Evolutionary conservation across 768 basidiomycete species (phyloP).

Genomic region (Sarcodon aspratus): DNA sequence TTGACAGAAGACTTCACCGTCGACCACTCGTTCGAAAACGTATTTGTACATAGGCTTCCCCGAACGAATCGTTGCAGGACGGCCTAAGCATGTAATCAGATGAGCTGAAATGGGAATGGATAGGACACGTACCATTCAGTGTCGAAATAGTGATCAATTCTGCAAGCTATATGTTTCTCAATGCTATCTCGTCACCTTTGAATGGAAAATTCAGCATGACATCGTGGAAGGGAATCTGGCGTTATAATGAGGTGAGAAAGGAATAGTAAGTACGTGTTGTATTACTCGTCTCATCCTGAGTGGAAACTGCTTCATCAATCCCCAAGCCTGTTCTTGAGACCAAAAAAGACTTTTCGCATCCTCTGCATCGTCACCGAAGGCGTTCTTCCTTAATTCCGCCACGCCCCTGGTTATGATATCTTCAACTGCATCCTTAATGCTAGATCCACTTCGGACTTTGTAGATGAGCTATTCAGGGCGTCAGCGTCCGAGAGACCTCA

Average conservation of each 20-base stretch:
- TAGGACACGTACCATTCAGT: slow-evolving; percentile 69
- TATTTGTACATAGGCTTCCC: slow-evolving; percentile 86
- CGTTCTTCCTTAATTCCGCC: slow-evolving; percentile 77
- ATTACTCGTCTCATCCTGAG: slow-evolving; percentile 52
- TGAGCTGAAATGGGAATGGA: no score
- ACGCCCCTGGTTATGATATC: slow-evolving; percentile 78
- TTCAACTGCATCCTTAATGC: slow-evolving; percentile 73
- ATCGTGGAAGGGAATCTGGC: slow-evolving; percentile 75
- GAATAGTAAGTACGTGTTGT: not conserved
- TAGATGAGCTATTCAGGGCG: slow-evolving; percentile 55
- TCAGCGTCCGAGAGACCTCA: no score
- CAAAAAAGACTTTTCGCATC: slow-evolving; percentile 78
- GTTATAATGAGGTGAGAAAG: not conserved
- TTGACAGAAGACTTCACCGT: slow-evolving; percentile 37
- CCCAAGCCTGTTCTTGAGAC: slow-evolving; percentile 85
- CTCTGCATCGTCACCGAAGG: slow-evolving; percentile 87
- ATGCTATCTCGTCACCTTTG: slow-evolving; percentile 76
- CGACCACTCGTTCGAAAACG: slow-evolving; percentile 73
- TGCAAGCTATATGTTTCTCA: slow-evolving; percentile 80
- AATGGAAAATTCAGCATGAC: slow-evolving; percentile 77
- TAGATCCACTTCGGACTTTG: slow-evolving; percentile 68
- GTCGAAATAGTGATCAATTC: slow-evolving; percentile 80
- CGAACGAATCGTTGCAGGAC: slow-evolving; percentile 74
- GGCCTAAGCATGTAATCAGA: no score
- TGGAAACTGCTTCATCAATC: slow-evolving; percentile 62